Evolutionary conservation across 352 stramenopile species (phyloP).

Genomic region (Elongisporangium anandrum): DNA sequence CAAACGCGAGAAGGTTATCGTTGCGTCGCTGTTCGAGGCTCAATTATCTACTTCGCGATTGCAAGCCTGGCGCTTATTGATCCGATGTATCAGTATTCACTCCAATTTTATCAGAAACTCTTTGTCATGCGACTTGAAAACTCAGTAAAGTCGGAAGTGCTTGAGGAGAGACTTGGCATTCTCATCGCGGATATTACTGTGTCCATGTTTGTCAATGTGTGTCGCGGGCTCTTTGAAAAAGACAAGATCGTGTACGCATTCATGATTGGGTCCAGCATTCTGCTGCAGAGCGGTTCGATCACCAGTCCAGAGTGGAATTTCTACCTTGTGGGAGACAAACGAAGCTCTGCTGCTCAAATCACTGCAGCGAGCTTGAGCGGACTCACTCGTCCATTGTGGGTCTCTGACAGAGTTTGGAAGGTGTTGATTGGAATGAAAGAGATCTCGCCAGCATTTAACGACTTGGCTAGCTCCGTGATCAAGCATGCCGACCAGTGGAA

Average conservation of each 20-base stretch:
- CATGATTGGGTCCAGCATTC: conserved; percentile 89
- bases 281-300: conserved; percentile 73
- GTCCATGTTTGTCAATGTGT: conserved; percentile 94
- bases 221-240: conserved; percentile 92
- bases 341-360: conserved; percentile 45
- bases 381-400: conserved; percentile 45
- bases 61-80: conserved; percentile 90
- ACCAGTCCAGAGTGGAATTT: conserved; percentile 78
- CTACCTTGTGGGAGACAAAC: conserved; percentile 87
- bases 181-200: conserved; percentile 90
- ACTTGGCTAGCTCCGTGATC: conserved; percentile 43
- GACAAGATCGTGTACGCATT: conserved; percentile 95
- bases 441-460: conserved; percentile 45
- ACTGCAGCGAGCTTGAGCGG: conserved; percentile 25
- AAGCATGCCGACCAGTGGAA: conserved; percentile 63
- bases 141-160: conserved; percentile 72
- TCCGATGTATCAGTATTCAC: conserved; percentile 94
- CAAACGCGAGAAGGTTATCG: conserved; percentile 89
- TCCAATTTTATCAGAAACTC: conserved; percentile 93
- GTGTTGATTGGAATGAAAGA: conserved; percentile 62
- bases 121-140: conserved; percentile 88
- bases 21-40: conserved; percentile 86
- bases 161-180: conserved; percentile 84
- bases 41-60: conserved; percentile 94
- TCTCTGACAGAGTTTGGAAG: conserved; percentile 81